phyloP scores from a whole-genome alignment of 768 basidiomycete genomes.

The Suillus sp. region DNA sequence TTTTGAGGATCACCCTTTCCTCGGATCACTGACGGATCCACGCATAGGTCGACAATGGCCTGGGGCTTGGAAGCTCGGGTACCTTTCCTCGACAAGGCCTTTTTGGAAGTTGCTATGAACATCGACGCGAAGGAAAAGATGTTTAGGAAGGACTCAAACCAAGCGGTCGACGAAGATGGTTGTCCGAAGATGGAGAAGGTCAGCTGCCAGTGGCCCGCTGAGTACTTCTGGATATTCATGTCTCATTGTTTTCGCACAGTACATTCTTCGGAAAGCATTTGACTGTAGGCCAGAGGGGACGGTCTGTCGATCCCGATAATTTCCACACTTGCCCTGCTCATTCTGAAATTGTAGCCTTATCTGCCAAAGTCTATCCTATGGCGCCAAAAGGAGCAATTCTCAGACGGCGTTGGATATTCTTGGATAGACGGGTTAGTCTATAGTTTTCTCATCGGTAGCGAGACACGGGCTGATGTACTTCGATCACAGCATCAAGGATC shows the following conservation, averaged over 20 bases:
- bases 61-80: conserved; percentile 99
- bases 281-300: conserved; percentile 82
- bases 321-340: neutral
- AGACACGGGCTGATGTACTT: conserved; percentile 5
- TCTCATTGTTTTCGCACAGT: conserved; percentile 47
- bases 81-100: conserved; percentile 96
- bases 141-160: conserved; percentile 79
- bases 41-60: conserved; percentile 90
- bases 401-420: conserved; percentile 97
- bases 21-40: conserved; percentile 12
- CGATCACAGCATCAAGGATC: conserved; percentile 77
- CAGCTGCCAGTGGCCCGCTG: conserved; percentile 14
- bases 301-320: conserved; percentile 35
- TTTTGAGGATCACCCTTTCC: conserved; percentile 11
- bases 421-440: conserved; percentile 90
- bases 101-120: conserved; percentile 93
- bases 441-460: neutral
- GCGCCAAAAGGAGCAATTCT: conserved; percentile 99
- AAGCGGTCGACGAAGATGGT: conserved; percentile 83
- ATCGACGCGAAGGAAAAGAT: conserved; percentile 84
- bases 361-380: conserved; percentile 93
- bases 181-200: conserved; percentile 96
- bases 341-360: conserved; percentile 62
- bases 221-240: neutral
- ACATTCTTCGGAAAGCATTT: conserved; percentile 95